These are phyloP conservation scores for Vanderwaltozyma tropicalis DNA, from an alignment of 805 yeast species.

Conservation along the genomic window DNA sequence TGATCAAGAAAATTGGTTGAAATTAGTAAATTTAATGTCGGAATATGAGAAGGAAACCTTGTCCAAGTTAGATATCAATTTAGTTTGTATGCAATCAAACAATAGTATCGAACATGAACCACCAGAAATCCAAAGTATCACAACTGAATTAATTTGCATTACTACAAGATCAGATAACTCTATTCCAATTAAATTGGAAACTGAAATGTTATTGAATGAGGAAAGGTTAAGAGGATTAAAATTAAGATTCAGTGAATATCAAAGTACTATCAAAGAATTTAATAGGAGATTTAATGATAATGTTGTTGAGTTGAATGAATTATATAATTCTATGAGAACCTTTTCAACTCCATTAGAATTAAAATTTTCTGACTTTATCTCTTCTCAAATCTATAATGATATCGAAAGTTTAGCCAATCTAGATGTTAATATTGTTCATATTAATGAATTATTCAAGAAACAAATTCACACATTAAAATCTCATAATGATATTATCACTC, in stretches of 20 bases:
- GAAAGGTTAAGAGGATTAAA: conserved; percentile 18
- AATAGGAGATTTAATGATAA: conserved; percentile 17
- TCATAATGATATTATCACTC: conserved; percentile 1
- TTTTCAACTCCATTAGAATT: conserved; percentile 14
- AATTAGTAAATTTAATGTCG: conserved; percentile 19
- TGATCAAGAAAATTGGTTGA: conserved; percentile 29
- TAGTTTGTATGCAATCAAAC: conserved; percentile 27
- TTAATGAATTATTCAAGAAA: conserved; percentile 23
- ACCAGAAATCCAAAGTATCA: conserved; percentile 24
- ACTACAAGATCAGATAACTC: conserved; percentile 29
- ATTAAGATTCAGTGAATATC: conserved; percentile 13
- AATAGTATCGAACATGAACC: conserved; percentile 22
- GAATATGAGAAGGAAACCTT: conserved; percentile 18
- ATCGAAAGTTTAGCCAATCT: conserved; percentile 25
- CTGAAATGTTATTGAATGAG: conserved; percentile 22
- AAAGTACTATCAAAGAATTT: conserved; percentile 7
- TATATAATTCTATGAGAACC: conserved; percentile 17
- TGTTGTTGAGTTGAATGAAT: conserved; percentile 13
- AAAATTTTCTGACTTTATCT: conserved; percentile 22
- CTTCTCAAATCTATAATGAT: conserved; percentile 21
- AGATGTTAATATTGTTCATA: conserved; percentile 9
- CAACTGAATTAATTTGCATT: conserved; percentile 27
- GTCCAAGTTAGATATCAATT: conserved; percentile 20
- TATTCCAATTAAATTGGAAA: conserved; percentile 34
- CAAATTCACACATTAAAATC: conserved; percentile 17